phyloP scores from a whole-genome alignment of 2,329 filamentous ascomycete species.

The Fusarium sp. region DNA sequence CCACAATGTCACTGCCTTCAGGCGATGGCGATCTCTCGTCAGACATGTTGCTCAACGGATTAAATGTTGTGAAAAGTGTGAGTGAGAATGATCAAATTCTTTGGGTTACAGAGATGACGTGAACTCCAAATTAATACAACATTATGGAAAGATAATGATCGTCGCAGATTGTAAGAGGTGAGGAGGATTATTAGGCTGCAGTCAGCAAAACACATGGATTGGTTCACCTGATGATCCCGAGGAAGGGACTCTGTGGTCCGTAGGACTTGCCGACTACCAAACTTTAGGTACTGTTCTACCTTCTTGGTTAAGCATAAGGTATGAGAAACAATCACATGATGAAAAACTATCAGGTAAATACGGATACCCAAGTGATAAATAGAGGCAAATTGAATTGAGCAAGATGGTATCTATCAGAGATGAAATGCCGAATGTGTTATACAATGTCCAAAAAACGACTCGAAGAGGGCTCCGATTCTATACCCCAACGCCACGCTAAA shows the following conservation, averaged over 20 bases:
- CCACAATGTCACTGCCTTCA: slow-evolving; percentile 23
- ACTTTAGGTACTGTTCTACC: background rate
- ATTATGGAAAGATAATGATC: background rate
- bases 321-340: background rate
- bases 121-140: rapidly evolving
- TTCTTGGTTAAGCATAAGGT: background rate
- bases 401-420: background rate
- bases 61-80: background rate
- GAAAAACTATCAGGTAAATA: no score
- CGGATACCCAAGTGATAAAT: background rate
- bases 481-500: slow-evolving; percentile 31
- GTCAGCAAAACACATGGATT: background rate
- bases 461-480: slow-evolving; percentile 13
- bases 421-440: slow-evolving; percentile 10
- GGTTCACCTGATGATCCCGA: background rate
- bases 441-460: slow-evolving; percentile 12
- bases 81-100: background rate
- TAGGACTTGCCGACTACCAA: background rate
- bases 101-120: background rate
- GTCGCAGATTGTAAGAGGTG: background rate
- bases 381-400: background rate
- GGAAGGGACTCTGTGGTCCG: background rate
- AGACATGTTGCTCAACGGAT: background rate
- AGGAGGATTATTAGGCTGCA: background rate
- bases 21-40: background rate